phyloP scores from a whole-genome alignment of 768 basidiomycete genomes.

The Lactarius akahatsu region DNA sequence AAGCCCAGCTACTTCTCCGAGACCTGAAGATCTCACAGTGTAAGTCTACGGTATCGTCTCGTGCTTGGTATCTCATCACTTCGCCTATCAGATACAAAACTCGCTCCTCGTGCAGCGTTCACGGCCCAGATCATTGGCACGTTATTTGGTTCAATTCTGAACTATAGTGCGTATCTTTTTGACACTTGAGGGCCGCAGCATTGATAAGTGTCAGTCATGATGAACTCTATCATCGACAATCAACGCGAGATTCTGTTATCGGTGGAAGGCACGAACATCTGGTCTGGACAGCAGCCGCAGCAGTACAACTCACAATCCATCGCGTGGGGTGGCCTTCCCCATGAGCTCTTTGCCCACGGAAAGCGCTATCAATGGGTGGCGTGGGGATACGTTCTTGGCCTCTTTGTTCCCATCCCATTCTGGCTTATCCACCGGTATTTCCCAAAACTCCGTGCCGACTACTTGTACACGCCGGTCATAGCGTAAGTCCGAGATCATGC shows the following conservation, averaged over 20 bases:
- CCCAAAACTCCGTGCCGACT: conserved; percentile 47
- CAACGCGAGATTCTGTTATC: conserved; percentile 52
- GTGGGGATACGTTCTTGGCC: conserved; percentile 48
- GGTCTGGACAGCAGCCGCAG: conserved; percentile 49
- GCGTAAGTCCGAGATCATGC: conserved; percentile 34
- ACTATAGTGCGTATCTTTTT: conserved; percentile 32
- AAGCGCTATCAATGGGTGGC: conserved; percentile 49
- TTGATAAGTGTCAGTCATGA: conserved; percentile 41
- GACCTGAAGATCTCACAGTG: conserved; percentile 53
- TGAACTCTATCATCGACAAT: conserved; percentile 56
- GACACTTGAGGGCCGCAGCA: too few species aligned
- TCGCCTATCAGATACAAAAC: conserved; percentile 39
- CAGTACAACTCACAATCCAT: conserved; percentile 53
- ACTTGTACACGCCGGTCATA: conserved; percentile 49
- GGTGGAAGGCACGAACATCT: conserved; percentile 56
- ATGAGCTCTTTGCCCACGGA: conserved; percentile 27
- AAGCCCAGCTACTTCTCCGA: conserved; percentile 44
- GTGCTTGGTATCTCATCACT: background rate
- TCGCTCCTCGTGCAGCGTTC: conserved; percentile 51
- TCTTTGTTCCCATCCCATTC: conserved; percentile 54
- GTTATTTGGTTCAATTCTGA: conserved; percentile 43
- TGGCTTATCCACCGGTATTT: conserved; percentile 47
- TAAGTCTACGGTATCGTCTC: conserved; percentile 11
- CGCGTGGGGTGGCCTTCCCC: conserved; percentile 46
- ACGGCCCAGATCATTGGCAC: conserved; percentile 52